These are phyloP conservation scores for Sarocladium strictum DNA, from an alignment of 2,329 filamentous ascomycete genomes.

Conservation along the genomic window DNA sequence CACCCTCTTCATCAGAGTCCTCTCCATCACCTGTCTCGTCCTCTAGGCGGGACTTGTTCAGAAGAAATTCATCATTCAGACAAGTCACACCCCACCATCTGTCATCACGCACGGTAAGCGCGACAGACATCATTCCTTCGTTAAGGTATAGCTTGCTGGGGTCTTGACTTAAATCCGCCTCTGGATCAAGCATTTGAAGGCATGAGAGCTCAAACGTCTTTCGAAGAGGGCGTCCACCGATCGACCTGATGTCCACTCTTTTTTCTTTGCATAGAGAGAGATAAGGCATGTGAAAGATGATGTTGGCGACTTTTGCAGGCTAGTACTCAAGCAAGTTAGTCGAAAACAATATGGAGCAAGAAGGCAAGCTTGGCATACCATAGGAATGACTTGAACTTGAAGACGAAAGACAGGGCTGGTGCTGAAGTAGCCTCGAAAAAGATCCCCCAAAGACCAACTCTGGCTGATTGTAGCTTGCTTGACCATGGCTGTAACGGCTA, in stretches of 20 bases:
- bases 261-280: neutral
- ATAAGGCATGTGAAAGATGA: neutral
- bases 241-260: neutral
- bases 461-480: neutral
- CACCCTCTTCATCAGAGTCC: neutral
- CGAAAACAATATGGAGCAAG: neutral
- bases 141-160: neutral
- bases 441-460: neutral
- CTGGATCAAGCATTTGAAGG: neutral
- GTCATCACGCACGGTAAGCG: neutral
- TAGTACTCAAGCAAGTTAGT: neutral
- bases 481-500: neutral
- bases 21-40: neutral
- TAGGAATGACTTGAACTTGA: neutral
- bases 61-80: neutral
- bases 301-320: constrained; percentile 1
- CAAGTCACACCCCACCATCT: constrained; percentile 4
- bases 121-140: neutral
- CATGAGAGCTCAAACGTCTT: neutral
- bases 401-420: neutral
- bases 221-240: neutral
- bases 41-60: neutral
- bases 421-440: constrained; percentile 2
- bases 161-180: neutral
- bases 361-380: neutral